phyloP scores from a whole-genome alignment of 2,329 filamentous ascomycete species.

The Albophoma yamanashiensis region DNA sequence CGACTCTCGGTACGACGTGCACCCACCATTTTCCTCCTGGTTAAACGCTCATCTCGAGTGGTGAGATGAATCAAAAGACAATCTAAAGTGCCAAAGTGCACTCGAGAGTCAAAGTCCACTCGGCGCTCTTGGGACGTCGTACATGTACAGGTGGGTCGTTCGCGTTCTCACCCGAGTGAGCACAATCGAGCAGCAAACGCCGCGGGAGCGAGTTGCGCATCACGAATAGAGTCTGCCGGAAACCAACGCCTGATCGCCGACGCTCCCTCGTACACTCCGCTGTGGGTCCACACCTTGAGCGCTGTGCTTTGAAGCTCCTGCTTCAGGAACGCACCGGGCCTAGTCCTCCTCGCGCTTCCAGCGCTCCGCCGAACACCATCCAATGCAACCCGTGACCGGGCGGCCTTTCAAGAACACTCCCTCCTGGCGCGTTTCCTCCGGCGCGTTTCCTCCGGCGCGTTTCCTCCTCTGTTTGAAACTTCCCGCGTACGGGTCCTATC shows the following conservation, averaged over 20 bases:
- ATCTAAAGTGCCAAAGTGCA: too few relatives aligned
- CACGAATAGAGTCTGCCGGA: too few relatives aligned
- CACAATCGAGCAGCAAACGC: background rate
- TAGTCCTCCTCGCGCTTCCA: background rate
- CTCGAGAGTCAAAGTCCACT: background rate
- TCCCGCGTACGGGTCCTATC: too few relatives aligned
- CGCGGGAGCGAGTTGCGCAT: background rate
- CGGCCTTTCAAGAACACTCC: background rate
- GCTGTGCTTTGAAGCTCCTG: background rate
- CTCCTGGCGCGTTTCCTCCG: background rate
- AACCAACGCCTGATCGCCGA: background rate
- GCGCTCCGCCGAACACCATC: background rate
- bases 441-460: background rate
- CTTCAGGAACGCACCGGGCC: background rate
- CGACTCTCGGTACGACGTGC: background rate
- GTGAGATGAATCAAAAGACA: background rate
- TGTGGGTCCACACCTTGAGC: background rate
- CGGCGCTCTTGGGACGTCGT: background rate
- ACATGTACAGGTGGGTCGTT: background rate
- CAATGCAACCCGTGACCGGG: too few relatives aligned
- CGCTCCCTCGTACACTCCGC: accelerated
- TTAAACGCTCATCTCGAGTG: too few relatives aligned
- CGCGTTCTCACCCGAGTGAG: too few relatives aligned
- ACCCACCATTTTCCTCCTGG: too few relatives aligned
- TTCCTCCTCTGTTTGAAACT: too few relatives aligned